Percentiles rank a stretch among this genome's conserved stretches.
These are phyloP conservation scores for Astrothelium subdiscretum DNA, from an alignment of 495 filamentous ascomycete genomes.

Conservation along the genomic window DNA sequence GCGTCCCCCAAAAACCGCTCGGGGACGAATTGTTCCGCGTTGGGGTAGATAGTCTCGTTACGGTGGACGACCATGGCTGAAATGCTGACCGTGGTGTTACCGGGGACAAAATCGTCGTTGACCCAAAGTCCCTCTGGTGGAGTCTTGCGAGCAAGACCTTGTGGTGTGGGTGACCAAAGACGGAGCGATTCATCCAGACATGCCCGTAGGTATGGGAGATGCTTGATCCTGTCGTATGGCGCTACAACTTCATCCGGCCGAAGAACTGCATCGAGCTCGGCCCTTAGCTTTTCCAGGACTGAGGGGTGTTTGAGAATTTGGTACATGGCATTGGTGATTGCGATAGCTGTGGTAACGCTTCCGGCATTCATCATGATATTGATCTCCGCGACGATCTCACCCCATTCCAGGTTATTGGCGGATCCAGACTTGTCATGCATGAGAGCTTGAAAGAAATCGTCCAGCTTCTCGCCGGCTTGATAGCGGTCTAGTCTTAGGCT, in stretches of 20 bases:
- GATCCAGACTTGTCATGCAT: constrained; percentile 40
- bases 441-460: constrained; percentile 45
- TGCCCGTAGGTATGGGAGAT: constrained; percentile 26
- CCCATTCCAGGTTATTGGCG: constrained; percentile 23
- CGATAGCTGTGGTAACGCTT: constrained; percentile 43
- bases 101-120: constrained; percentile 21
- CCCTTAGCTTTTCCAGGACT: constrained; percentile 39
- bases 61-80: constrained; percentile 18
- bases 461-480: constrained; percentile 40
- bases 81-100: constrained; percentile 15
- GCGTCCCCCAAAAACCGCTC: constrained; percentile 22
- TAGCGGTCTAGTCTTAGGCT: constrained; percentile 21
- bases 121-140: constrained; percentile 19
- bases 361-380: constrained; percentile 41
- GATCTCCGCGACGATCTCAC: constrained; percentile 24
- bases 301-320: constrained; percentile 43
- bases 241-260: constrained; percentile 27
- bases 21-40: constrained; percentile 20
- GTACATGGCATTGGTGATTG: constrained; percentile 42
- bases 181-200: constrained; percentile 31
- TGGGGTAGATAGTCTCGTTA: constrained; percentile 10
- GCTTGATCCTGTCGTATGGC: constrained; percentile 34
- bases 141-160: constrained; percentile 17
- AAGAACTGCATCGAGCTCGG: constrained; percentile 41
- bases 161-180: constrained; percentile 19